Evolutionary conservation across 2,329 filamentous ascomycete species (phyloP).

Genomic region (Sporothrix brunneoviolacea): DNA sequence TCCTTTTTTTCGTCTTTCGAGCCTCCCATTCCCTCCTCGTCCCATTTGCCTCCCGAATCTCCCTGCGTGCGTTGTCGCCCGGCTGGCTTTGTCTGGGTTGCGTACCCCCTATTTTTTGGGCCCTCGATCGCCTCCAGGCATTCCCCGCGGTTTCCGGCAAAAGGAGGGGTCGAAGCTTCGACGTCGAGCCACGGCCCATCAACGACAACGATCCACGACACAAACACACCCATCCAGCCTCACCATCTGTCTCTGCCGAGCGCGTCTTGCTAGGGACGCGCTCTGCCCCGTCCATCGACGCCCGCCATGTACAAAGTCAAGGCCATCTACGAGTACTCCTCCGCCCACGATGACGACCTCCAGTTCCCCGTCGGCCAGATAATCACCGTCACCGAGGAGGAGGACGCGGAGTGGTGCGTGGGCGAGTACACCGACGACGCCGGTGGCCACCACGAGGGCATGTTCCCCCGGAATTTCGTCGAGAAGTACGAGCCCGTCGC

Average conservation of each 20-base stretch:
- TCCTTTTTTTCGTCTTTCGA: background rate
- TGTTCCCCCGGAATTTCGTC: constrained; percentile 96
- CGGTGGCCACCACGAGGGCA: constrained; percentile 71
- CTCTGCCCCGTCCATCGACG: background rate
- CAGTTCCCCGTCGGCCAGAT: constrained; percentile 79
- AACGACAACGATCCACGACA: constrained; percentile 8
- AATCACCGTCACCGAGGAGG: constrained; percentile 87
- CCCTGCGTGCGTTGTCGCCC: too few species aligned
- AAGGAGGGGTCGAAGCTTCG: constrained; percentile 20
- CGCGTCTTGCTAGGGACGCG: background rate
- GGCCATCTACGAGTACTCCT: constrained; percentile 90
- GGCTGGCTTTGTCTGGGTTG: constrained; percentile 5
- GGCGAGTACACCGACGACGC: constrained; percentile 76
- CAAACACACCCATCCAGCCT: background rate
- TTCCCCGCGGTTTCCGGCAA: constrained; percentile 19
- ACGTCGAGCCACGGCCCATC: constrained; percentile 8
- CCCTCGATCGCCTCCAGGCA: constrained; percentile 4
- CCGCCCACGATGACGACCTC: constrained; percentile 90
- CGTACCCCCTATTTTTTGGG: background rate
- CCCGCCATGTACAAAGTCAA: constrained; percentile 84
- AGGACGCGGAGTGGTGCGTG: constrained; percentile 89
- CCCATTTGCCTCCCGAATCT: background rate
- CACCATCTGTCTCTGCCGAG: background rate
- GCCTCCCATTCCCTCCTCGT: too few species aligned
- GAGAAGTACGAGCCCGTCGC: constrained; percentile 90